phyloP scores from a whole-genome alignment of 768 basidiomycete genomes.

The Roridomyces roridus region DNA sequence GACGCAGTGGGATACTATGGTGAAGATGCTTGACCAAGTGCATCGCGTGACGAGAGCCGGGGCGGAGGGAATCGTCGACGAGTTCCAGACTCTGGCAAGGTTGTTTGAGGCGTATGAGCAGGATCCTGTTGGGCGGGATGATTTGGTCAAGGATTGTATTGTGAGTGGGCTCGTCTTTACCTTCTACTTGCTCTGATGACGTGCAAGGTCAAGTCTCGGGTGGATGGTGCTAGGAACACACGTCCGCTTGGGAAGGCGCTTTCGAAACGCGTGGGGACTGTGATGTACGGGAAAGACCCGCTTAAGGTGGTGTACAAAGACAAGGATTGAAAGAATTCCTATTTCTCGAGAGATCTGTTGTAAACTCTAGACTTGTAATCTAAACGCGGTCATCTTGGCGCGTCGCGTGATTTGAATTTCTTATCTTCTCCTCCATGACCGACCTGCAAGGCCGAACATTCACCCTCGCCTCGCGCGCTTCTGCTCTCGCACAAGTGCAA shows the following conservation, averaged over 20 bases:
- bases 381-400: too few species aligned
- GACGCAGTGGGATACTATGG: conserved; percentile 10
- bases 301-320: conserved; percentile 19
- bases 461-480: too few species aligned
- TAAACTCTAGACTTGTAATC: too few species aligned
- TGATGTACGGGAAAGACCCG: conserved; percentile 15
- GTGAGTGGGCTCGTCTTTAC: background rate
- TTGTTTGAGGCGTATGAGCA: conserved; percentile 18
- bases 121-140: conserved; percentile 6
- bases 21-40: conserved; percentile 25
- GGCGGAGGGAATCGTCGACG: conserved; percentile 11
- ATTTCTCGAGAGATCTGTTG: too few species aligned
- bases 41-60: conserved; percentile 18
- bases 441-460: too few species aligned
- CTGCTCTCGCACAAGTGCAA: too few species aligned
- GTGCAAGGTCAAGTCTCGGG: conserved; percentile 3
- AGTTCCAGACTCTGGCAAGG: background rate
- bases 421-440: too few species aligned
- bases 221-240: conserved; percentile 16
- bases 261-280: conserved; percentile 46
- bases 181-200: too few species aligned
- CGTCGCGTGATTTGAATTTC: too few species aligned
- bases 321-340: too few species aligned
- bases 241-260: background rate
- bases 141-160: background rate